A percentile compares a stretch with the other conserved stretches of the same genome.
Evolutionary conservation across 805 yeast species (phyloP).

Genomic region (Barnettozyma siamensis): DNA sequence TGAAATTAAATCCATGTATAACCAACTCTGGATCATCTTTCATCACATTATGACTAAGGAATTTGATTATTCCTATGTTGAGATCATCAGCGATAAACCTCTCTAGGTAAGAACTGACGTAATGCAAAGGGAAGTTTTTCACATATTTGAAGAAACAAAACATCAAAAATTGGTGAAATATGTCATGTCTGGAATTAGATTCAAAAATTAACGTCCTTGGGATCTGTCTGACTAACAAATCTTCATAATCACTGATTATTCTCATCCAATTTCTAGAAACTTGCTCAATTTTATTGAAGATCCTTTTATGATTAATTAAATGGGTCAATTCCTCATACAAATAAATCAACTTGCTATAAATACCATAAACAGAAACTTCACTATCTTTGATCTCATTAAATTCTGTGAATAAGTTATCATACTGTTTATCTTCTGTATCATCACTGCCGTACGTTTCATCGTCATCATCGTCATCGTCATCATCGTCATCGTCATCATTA

Average conservation of each 20-base stretch:
- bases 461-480: slow-evolving; percentile 1
- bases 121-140: slow-evolving; percentile 18
- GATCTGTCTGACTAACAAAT: slow-evolving; percentile 27
- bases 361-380: slow-evolving; percentile 12
- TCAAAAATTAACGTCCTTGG: slow-evolving; percentile 1
- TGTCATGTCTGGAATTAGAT: slow-evolving; percentile 1
- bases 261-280: slow-evolving; percentile 43
- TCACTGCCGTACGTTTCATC: slow-evolving; percentile 1
- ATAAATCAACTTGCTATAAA: slow-evolving; percentile 25
- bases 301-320: slow-evolving; percentile 40
- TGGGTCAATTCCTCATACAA: slow-evolving; percentile 35
- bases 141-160: slow-evolving; percentile 19
- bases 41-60: slow-evolving; percentile 3
- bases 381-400: neutral
- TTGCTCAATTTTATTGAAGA: slow-evolving; percentile 30
- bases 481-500: slow-evolving; percentile 2
- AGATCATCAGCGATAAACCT: slow-evolving; percentile 4
- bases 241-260: slow-evolving; percentile 42
- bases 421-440: slow-evolving; percentile 2
- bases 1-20: slow-evolving; percentile 1
- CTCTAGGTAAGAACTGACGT: slow-evolving; percentile 12
- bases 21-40: neutral
- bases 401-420: slow-evolving; percentile 5
- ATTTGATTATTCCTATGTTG: slow-evolving; percentile 7
- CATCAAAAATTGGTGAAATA: slow-evolving; percentile 15